Percentiles rank a stretch among this genome's conserved stretches.
These are phyloP conservation scores for Debaryomycetaceae sp. DNA, from an alignment of 1,139 yeast genomes.

Conservation along the genomic window DNA sequence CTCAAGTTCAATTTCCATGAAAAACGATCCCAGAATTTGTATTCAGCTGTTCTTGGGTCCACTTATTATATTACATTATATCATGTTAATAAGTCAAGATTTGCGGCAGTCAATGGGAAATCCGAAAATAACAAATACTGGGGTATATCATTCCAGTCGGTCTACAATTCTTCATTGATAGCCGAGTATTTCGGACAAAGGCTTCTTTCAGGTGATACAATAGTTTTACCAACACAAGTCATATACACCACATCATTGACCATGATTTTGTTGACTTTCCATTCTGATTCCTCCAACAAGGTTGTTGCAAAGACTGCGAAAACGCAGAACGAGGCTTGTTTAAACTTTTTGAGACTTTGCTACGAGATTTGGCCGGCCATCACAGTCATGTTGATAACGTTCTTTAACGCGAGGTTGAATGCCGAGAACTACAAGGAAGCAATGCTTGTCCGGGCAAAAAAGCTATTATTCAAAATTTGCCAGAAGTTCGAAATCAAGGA, in stretches of 20 bases:
- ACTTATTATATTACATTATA: slow-evolving; percentile 11
- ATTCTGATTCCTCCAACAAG: slow-evolving; percentile 11
- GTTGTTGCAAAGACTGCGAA: slow-evolving; percentile 12
- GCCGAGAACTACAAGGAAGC: slow-evolving; percentile 1
- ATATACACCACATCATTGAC: slow-evolving; percentile 11
- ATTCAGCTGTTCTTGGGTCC: slow-evolving; percentile 9
- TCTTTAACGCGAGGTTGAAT: slow-evolving; percentile 8
- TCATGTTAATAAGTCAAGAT: slow-evolving; percentile 11
- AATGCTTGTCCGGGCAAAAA: slow-evolving; percentile 7
- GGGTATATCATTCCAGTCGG: slow-evolving; percentile 13
- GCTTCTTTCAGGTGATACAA: slow-evolving; percentile 1
- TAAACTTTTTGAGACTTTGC: slow-evolving; percentile 9
- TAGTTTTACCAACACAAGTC: slow-evolving; percentile 9
- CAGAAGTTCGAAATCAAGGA: slow-evolving; percentile 7
- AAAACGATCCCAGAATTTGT: slow-evolving; percentile 8
- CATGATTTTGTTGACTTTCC: slow-evolving; percentile 12
- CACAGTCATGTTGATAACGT: slow-evolving; percentile 9
- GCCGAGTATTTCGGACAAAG: slow-evolving; percentile 8
- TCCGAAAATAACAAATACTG: slow-evolving; percentile 6
- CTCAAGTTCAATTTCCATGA: slow-evolving; percentile 8
- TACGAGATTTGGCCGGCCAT: slow-evolving; percentile 14
- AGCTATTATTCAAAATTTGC: slow-evolving; percentile 9
- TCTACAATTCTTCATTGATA: slow-evolving; percentile 8
- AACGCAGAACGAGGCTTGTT: slow-evolving; percentile 10
- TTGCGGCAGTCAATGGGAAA: slow-evolving; percentile 4